A percentile compares a stretch with the other conserved stretches of the same genome.
Evolutionary conservation across 1,284 basidiomycete species (phyloP).

Genomic region (Ganoderma meredithae): DNA sequence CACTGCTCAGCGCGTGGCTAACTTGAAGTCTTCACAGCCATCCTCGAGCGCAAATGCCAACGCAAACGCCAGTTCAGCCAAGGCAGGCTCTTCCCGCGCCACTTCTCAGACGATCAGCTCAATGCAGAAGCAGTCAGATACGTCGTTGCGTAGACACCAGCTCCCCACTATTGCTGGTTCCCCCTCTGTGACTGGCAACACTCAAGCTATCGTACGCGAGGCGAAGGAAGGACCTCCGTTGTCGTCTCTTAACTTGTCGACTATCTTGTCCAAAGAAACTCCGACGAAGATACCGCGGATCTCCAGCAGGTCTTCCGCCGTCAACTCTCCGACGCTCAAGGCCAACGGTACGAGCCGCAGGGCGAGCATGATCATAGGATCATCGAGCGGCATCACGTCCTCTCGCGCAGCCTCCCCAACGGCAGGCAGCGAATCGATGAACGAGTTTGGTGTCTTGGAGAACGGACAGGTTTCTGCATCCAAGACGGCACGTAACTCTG

Average conservation of each 20-base stretch:
- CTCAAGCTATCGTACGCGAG: slow-evolving; percentile 55
- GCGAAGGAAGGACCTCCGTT: slow-evolving; percentile 62
- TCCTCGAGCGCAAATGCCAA: slow-evolving; percentile 53
- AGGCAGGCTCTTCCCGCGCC: slow-evolving; percentile 63
- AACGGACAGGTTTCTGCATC: slow-evolving; percentile 53
- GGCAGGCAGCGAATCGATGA: slow-evolving; percentile 54
- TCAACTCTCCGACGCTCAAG: slow-evolving; percentile 70
- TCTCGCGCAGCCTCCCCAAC: slow-evolving; percentile 73
- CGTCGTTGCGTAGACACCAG: slow-evolving; percentile 76
- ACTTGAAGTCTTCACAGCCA: slow-evolving; percentile 66
- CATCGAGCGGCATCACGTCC: slow-evolving; percentile 47
- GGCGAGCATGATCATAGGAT: slow-evolving; percentile 63
- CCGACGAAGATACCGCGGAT: slow-evolving; percentile 97
- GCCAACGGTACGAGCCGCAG: slow-evolving; percentile 61
- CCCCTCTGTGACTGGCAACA: slow-evolving; percentile 77
- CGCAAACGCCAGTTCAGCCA: slow-evolving; percentile 50
- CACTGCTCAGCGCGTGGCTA: slow-evolving; percentile 83
- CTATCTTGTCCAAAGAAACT: slow-evolving; percentile 74
- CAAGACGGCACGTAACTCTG: slow-evolving; percentile 50
- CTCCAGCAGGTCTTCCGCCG: slow-evolving; percentile 77
- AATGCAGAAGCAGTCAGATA: slow-evolving; percentile 82
- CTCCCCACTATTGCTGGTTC: slow-evolving; percentile 91
- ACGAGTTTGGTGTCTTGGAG: slow-evolving; percentile 84
- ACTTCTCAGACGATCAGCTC: slow-evolving; percentile 82
- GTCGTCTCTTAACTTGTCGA: slow-evolving; percentile 56